Percentiles rank a stretch among this genome's conserved stretches.
Conservation (phyloP, 306 rosid genomes). For the Fagus sylvatica region DNA sequence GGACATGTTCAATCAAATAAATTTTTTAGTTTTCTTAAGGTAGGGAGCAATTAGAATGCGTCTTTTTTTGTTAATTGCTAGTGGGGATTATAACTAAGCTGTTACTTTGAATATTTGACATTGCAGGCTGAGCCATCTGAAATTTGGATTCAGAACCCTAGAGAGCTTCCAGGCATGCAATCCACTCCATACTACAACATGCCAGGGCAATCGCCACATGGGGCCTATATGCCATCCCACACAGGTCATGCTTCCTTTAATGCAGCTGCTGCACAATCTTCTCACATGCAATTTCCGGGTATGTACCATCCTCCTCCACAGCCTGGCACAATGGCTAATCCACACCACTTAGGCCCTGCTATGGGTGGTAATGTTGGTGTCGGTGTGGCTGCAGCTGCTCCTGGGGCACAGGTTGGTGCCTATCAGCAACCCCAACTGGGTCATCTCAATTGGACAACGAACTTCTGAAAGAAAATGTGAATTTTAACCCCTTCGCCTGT, state of each 20-base stretch:
- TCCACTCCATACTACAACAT: slow-evolving; percentile 81
- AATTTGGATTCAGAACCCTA: slow-evolving; percentile 93
- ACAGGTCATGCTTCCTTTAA: slow-evolving; percentile 74
- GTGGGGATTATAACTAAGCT: neutral
- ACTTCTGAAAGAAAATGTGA: slow-evolving; percentile 67
- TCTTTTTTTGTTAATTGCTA: neutral
- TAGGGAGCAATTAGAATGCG: neutral
- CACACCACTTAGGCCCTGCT: slow-evolving; percentile 85
- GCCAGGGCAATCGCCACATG: slow-evolving; percentile 88
- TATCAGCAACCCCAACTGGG: slow-evolving; percentile 90
- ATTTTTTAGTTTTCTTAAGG: neutral
- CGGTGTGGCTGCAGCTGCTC: slow-evolving; percentile 84
- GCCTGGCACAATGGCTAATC: slow-evolving; percentile 63
- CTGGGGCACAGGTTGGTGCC: slow-evolving; percentile 92
- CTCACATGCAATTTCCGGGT: slow-evolving; percentile 99
- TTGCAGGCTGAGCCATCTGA: slow-evolving; percentile 93
- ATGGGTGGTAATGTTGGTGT: slow-evolving; percentile 82
- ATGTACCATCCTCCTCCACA: slow-evolving; percentile 85
- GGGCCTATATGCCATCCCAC: slow-evolving; percentile 81
- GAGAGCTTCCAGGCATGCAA: slow-evolving; percentile 85
- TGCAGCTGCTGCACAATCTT: slow-evolving; percentile 87
- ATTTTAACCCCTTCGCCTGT: slow-evolving; percentile 57
- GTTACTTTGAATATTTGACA: slow-evolving; percentile 4
- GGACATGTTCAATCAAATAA: neutral
- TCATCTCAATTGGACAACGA: slow-evolving; percentile 88